Evolutionary conservation across 805 yeast species (phyloP).

Genomic region (Lipomyces japonicus): DNA sequence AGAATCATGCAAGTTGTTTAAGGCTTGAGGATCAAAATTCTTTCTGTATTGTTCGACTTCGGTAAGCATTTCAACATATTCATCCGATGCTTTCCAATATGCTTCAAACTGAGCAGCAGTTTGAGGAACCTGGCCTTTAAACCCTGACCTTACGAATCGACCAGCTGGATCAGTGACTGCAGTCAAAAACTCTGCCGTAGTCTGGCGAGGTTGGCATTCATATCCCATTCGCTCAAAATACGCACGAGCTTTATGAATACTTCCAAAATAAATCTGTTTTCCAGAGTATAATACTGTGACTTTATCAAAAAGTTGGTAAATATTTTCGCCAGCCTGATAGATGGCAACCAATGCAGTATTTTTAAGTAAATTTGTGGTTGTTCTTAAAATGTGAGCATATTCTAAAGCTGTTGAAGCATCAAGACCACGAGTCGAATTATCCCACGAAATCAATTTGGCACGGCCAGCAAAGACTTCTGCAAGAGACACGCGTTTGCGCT

Average conservation of each 20-base stretch:
- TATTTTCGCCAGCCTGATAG: slow-evolving; percentile 65
- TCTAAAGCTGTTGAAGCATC: slow-evolving; percentile 82
- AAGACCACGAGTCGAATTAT: slow-evolving; percentile 81
- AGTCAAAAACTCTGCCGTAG: slow-evolving; percentile 68
- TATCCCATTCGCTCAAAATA: slow-evolving; percentile 66
- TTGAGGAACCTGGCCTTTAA: slow-evolving; percentile 52
- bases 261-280: slow-evolving; percentile 62
- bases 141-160: slow-evolving; percentile 49
- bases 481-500: slow-evolving; percentile 77
- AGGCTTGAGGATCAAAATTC: slow-evolving; percentile 34
- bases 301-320: slow-evolving; percentile 60
- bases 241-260: slow-evolving; percentile 48
- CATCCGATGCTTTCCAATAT: slow-evolving; percentile 53
- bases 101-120: slow-evolving; percentile 60
- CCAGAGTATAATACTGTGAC: slow-evolving; percentile 59
- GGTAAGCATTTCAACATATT: slow-evolving; percentile 41
- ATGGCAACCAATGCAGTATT: slow-evolving; percentile 64
- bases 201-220: slow-evolving; percentile 58
- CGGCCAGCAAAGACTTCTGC: slow-evolving; percentile 70
- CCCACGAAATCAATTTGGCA: slow-evolving; percentile 66
- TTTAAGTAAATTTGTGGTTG: slow-evolving; percentile 52
- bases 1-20: slow-evolving; percentile 39
- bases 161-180: slow-evolving; percentile 67
- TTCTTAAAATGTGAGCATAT: slow-evolving; percentile 62
- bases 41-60: slow-evolving; percentile 47